Percentiles rank a stretch among this genome's conserved stretches.
phyloP scores from a whole-genome alignment of 2,329 filamentous ascomycete genomes.

The Furcasterigmium sp. region DNA sequence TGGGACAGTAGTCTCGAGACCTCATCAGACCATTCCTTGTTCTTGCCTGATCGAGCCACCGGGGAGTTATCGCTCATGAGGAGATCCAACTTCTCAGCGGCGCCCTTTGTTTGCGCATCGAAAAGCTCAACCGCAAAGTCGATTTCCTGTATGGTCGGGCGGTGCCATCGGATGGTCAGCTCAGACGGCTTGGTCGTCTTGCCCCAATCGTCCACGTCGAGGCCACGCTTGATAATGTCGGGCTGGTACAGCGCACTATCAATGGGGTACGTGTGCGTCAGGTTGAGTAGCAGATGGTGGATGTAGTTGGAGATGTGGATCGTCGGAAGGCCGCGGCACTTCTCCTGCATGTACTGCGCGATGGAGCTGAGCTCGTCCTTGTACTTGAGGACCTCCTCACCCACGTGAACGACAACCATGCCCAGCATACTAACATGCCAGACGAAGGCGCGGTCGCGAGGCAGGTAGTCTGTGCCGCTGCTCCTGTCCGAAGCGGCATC shows the following conservation, averaged over 20 bases:
- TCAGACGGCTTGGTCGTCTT: conserved; percentile 67
- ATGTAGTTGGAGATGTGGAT: conserved; percentile 98
- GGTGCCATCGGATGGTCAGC: conserved; percentile 86
- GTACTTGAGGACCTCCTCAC: conserved; percentile 82
- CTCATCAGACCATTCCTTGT: conserved; percentile 98
- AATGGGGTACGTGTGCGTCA: conserved; percentile 89
- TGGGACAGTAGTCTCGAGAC: conserved; percentile 86
- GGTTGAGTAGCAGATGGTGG: conserved; percentile 88
- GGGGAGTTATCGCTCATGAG: conserved; percentile 78
- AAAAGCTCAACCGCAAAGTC: conserved; percentile 88
- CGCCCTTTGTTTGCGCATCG: conserved; percentile 72
- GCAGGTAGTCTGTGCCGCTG: conserved; percentile 87
- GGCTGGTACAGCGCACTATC: conserved; percentile 86
- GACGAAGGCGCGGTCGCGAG: conserved; percentile 84
- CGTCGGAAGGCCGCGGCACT: conserved; percentile 87
- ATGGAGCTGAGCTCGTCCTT: conserved; percentile 86
- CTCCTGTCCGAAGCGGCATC: conserved; percentile 92
- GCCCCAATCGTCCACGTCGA: conserved; percentile 81
- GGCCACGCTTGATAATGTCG: conserved; percentile 62
- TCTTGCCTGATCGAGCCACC: conserved; percentile 87
- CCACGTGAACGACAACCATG: conserved; percentile 97
- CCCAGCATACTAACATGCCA: conserved; percentile 97
- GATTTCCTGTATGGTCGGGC: conserved; percentile 73
- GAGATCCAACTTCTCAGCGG: conserved; percentile 67
- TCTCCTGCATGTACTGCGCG: conserved; percentile 92